phyloP scores from a whole-genome alignment of 371 early-diverging fungal species.

The Zychaea mexicana region DNA sequence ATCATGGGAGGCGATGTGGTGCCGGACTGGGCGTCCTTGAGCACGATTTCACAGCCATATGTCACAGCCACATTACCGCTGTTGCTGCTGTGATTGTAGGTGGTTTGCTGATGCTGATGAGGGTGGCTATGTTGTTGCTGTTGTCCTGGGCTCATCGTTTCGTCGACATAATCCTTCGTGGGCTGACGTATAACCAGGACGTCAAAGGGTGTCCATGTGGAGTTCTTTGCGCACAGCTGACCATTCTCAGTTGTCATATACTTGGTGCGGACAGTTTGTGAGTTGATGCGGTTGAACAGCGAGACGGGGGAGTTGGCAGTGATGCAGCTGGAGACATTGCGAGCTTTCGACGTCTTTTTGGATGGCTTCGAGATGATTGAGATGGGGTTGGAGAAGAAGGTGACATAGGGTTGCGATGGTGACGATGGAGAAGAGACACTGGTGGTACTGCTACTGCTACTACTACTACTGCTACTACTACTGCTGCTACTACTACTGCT shows the following conservation, averaged over 20 bases:
- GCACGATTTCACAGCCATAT: constrained; percentile 77
- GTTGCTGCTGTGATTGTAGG: background rate
- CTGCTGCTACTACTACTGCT: constrained; percentile 49
- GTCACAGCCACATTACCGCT: constrained; percentile 52
- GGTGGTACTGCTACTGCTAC: background rate
- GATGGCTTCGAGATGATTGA: constrained; percentile 87
- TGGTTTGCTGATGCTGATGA: constrained; percentile 3
- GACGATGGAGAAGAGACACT: background rate
- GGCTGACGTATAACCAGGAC: constrained; percentile 62
- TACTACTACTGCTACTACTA: background rate
- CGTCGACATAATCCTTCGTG: constrained; percentile 10
- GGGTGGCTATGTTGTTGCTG: constrained; percentile 12
- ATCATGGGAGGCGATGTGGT: constrained; percentile 72
- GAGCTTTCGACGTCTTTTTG: constrained; percentile 83
- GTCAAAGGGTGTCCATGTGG: constrained; percentile 80
- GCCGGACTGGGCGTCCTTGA: constrained; percentile 68
- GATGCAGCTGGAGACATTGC: constrained; percentile 77
- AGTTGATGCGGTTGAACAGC: constrained; percentile 84
- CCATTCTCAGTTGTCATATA: constrained; percentile 63
- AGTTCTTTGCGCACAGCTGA: constrained; percentile 74
- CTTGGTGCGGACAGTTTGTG: constrained; percentile 87
- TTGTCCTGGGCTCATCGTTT: background rate
- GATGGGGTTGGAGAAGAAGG: constrained; percentile 48
- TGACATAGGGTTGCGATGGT: too few species aligned
- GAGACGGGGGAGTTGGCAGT: constrained; percentile 69